These are phyloP conservation scores for Hepatocystis sp. DNA, from an alignment of 169 alveolate species.

Conservation along the genomic window DNA sequence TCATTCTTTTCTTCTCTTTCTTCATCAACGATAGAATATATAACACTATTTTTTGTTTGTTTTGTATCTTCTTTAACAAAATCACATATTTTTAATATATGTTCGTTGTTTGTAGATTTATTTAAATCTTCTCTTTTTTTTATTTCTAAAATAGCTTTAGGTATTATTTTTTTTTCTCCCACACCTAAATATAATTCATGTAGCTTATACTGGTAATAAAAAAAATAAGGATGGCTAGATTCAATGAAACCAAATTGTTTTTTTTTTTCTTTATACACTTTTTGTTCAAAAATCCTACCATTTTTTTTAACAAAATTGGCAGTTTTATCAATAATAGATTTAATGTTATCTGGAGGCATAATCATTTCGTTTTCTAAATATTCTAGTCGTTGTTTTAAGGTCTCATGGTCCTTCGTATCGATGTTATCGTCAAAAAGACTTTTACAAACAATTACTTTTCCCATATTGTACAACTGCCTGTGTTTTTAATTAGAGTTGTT, in stretches of 20 bases:
- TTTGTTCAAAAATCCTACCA: slow-evolving; percentile 91
- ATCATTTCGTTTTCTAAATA: slow-evolving; percentile 81
- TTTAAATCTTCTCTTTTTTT: slow-evolving; percentile 77
- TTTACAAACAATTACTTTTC: slow-evolving; percentile 24
- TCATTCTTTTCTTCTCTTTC: slow-evolving; percentile 21
- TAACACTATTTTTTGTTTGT: slow-evolving; percentile 77
- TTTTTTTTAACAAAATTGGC: slow-evolving; percentile 94
- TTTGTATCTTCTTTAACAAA: slow-evolving; percentile 75
- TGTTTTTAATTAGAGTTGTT: neutral
- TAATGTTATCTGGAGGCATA: slow-evolving; percentile 91
- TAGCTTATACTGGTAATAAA: slow-evolving; percentile 88
- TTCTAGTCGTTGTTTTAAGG: slow-evolving; percentile 23
- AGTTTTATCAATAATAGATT: slow-evolving; percentile 91
- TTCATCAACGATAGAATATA: slow-evolving; percentile 47
- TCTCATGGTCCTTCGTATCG: slow-evolving; percentile 30
- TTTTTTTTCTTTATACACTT: slow-evolving; percentile 86
- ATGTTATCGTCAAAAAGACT: slow-evolving; percentile 66
- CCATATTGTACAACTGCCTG: slow-evolving; percentile 8
- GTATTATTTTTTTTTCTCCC: slow-evolving; percentile 52
- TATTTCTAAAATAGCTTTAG: slow-evolving; percentile 81
- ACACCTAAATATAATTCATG: slow-evolving; percentile 80
- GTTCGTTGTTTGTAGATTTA: slow-evolving; percentile 63
- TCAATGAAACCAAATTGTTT: slow-evolving; percentile 87
- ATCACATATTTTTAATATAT: slow-evolving; percentile 78
- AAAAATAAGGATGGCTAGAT: slow-evolving; percentile 88